A percentile compares a stretch with the other conserved stretches of the same genome.
Evolutionary conservation across 495 filamentous ascomycete species (phyloP).

Genomic region (Penicillium cataractarum): DNA sequence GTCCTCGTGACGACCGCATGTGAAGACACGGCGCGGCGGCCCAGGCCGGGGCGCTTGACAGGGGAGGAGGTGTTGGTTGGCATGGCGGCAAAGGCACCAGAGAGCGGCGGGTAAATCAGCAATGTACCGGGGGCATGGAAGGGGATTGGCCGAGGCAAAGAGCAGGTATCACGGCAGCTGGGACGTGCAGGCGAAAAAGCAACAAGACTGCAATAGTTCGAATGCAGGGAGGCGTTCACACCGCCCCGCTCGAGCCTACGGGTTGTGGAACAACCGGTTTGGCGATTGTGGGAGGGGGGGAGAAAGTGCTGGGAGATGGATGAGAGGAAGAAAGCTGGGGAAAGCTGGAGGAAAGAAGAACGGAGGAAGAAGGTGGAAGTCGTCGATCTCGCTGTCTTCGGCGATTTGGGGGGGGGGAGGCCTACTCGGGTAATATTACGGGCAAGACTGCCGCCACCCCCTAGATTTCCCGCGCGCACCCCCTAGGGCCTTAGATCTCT

Average conservation of each 20-base stretch:
- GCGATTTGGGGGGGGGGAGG: conserved; percentile 22
- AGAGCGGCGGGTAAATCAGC: conserved; percentile 30
- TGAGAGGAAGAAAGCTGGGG: conserved; percentile 1
- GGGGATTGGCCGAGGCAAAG: conserved; percentile 37
- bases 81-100: conserved; percentile 37
- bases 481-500: no score
- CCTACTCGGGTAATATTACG: conserved; percentile 25
- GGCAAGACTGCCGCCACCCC: no score
- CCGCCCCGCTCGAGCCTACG: conserved; percentile 22
- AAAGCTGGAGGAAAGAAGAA: conserved; percentile 2
- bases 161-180: conserved; percentile 33
- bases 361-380: conserved; percentile 1
- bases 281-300: background rate
- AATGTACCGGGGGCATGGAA: conserved; percentile 29
- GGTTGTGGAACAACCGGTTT: conserved; percentile 7
- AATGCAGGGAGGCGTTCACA: conserved; percentile 22
- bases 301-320: background rate
- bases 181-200: conserved; percentile 36
- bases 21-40: conserved; percentile 52
- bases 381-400: conserved; percentile 30
- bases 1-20: conserved; percentile 50
- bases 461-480: no score
- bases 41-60: conserved; percentile 52
- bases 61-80: conserved; percentile 49
- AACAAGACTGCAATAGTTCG: conserved; percentile 24